Evolutionary conservation across 2,329 filamentous ascomycete species (phyloP).

Genomic region (Ophiocordyceps camponoti-rufipedis): DNA sequence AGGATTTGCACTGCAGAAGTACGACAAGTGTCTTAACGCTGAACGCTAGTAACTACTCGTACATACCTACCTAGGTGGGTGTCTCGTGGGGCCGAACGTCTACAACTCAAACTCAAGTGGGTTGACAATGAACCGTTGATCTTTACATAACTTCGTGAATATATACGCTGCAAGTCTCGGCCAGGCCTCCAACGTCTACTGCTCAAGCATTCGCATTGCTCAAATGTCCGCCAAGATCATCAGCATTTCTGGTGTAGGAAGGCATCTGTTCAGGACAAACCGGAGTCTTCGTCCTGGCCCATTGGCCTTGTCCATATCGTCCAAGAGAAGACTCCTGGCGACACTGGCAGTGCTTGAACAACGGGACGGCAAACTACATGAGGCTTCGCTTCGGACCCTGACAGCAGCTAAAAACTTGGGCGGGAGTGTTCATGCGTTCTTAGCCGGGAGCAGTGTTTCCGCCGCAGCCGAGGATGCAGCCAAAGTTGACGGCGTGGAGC

Average conservation of each 20-base stretch:
- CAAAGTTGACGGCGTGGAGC: constrained; percentile 79
- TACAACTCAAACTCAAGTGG: no score
- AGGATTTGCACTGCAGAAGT: no score
- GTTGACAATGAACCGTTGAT: no score
- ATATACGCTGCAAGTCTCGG: no score
- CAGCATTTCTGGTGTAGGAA: not conserved
- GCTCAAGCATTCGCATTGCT: no score
- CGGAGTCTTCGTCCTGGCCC: not conserved
- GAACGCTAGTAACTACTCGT: no score
- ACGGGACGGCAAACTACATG: constrained; percentile 70
- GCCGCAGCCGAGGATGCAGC: constrained; percentile 63
- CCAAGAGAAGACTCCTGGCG: constrained; percentile 43
- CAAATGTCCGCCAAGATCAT: no score
- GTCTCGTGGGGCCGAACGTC: no score
- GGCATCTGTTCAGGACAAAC: not conserved
- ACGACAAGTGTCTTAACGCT: no score
- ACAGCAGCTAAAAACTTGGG: constrained; percentile 77
- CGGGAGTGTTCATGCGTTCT: constrained; percentile 67
- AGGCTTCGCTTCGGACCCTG: constrained; percentile 66
- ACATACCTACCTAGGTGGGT: no score
- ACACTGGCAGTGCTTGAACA: constrained; percentile 88
- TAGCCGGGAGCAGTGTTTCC: constrained; percentile 68
- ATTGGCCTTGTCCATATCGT: not conserved
- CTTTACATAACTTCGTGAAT: no score
- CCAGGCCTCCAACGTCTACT: not conserved